phyloP scores from a whole-genome alignment of 169 alveolate genomes.

The Cryptosporidium sp. region DNA sequence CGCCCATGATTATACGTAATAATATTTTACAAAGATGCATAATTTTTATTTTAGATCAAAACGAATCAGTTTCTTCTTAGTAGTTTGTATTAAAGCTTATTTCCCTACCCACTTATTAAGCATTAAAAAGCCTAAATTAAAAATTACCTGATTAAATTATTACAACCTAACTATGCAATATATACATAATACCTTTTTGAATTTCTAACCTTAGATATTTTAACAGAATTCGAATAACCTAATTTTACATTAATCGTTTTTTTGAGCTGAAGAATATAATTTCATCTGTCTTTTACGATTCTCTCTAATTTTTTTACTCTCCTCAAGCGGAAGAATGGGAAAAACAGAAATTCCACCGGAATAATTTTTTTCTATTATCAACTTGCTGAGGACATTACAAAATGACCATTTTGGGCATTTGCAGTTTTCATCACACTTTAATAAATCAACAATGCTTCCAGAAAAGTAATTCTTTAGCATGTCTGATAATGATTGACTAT shows the following conservation, averaged over 20 bases:
- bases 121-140: not conserved
- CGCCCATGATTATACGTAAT: constrained; percentile 59
- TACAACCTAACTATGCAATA: too few species aligned
- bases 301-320: constrained; percentile 44
- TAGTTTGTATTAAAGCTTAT: too few species aligned
- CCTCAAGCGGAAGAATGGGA: constrained; percentile 34
- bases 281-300: constrained; percentile 45
- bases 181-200: not conserved
- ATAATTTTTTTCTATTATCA: constrained; percentile 4
- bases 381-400: constrained; percentile 4
- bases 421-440: constrained; percentile 19
- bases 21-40: constrained; percentile 1
- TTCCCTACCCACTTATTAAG: not conserved
- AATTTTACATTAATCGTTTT: too few species aligned
- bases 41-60: constrained; percentile 31
- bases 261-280: not conserved
- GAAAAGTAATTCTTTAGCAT: not conserved
- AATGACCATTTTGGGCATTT: constrained; percentile 54
- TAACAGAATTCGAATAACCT: not conserved
- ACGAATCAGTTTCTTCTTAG: not conserved
- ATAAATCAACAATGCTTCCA: not conserved
- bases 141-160: not conserved
- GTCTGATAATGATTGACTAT: not conserved
- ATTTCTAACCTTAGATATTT: not conserved
- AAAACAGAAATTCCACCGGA: constrained; percentile 6